Evolutionary conservation across 2,329 filamentous ascomycete genomes (phyloP).

Genomic region (Clonostachys rhizophaga): DNA sequence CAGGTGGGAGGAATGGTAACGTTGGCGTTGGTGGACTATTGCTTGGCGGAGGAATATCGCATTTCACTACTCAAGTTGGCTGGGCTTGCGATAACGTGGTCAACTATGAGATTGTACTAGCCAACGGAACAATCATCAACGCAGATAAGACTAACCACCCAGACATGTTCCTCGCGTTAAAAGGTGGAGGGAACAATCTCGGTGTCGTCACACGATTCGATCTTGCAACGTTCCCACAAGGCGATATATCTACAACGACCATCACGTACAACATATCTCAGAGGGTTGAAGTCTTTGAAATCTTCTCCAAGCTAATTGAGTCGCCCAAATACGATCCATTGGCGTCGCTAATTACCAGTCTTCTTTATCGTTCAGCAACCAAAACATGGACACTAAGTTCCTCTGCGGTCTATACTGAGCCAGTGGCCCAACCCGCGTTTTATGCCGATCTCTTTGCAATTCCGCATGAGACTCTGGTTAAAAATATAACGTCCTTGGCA

Average conservation of each 20-base stretch:
- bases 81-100: constrained; percentile 17
- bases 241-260: constrained; percentile 19
- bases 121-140: constrained; percentile 5
- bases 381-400: no score
- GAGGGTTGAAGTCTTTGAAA: no score
- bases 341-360: no score
- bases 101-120: constrained; percentile 8
- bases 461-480: no score
- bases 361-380: no score
- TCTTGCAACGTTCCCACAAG: constrained; percentile 32
- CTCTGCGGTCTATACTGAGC: no score
- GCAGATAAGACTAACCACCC: constrained; percentile 1
- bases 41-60: constrained; percentile 16
- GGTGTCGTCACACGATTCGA: constrained; percentile 23
- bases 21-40: constrained; percentile 15
- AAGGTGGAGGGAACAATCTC: constrained; percentile 7
- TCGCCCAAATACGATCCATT: no score
- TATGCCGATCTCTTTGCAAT: no score
- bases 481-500: no score
- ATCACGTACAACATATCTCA: no score
- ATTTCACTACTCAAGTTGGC: constrained; percentile 11
- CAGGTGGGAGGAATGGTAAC: not conserved
- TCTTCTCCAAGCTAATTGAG: no score
- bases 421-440: no score
- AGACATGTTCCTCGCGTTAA: constrained; percentile 6